Evolutionary conservation across 371 early-diverging fungal genomes (phyloP).

Genomic region (Circinella umbellata): DNA sequence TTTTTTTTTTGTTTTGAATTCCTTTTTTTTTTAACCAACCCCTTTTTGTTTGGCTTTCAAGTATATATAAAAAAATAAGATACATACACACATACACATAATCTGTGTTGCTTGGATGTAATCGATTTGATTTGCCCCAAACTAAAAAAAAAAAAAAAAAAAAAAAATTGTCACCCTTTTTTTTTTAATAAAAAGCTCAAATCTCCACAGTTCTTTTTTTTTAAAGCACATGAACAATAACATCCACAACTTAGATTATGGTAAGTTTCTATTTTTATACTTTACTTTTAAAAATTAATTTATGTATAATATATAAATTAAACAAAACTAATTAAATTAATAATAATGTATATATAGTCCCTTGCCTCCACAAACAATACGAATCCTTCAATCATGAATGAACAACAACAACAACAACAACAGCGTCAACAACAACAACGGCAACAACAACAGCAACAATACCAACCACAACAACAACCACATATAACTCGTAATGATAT

Average conservation of each 20-base stretch:
- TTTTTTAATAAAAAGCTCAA: no score
- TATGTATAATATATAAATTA: neutral
- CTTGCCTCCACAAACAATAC: conserved; percentile 16
- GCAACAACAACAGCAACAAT: conserved; percentile 10
- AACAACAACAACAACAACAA: conserved; percentile 14
- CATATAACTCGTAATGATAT: neutral
- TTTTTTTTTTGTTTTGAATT: no score
- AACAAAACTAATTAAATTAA: neutral
- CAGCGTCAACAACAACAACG: neutral
- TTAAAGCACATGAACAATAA: conserved; percentile 8
- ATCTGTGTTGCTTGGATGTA: conserved; percentile 1
- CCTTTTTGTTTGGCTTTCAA: no score
- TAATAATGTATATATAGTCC: conserved; percentile 5
- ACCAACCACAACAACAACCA: neutral
- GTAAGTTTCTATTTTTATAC: neutral
- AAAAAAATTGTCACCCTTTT: no score
- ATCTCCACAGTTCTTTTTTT: no score
- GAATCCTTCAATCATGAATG: conserved; percentile 15
- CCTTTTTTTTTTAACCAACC: no score
- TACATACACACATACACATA: neutral
- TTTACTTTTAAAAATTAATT: neutral
- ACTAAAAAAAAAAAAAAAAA: no score
- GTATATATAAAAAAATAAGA: no score
- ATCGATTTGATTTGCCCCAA: neutral
- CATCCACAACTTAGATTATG: conserved; percentile 10